A percentile compares a stretch with the other conserved stretches of the same genome.
Evolutionary conservation across 2,329 filamentous ascomycete species (phyloP).

Genomic region (Harringtonia lauricola): DNA sequence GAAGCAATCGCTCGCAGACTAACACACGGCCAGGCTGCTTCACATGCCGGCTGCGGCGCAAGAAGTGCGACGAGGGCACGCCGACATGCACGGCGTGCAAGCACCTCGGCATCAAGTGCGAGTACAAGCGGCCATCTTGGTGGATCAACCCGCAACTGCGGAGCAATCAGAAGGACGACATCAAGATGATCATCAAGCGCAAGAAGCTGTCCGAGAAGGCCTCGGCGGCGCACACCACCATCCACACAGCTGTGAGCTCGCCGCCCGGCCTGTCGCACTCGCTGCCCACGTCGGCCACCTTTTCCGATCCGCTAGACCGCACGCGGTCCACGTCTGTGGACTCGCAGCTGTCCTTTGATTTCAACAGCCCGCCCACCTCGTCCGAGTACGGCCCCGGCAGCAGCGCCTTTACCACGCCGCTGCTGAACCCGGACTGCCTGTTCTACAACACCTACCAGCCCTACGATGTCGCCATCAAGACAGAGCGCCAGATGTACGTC

Average conservation of each 20-base stretch:
- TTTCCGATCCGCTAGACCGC: conserved; percentile 61
- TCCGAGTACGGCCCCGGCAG: conserved; percentile 30
- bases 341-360: conserved; percentile 70
- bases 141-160: conserved; percentile 90
- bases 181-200: conserved; percentile 95
- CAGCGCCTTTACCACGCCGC: conserved; percentile 44
- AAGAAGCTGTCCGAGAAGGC: conserved; percentile 90
- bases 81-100: conserved; percentile 56
- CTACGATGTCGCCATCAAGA: conserved; percentile 94
- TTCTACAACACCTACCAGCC: conserved; percentile 50
- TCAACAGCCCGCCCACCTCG: conserved; percentile 47
- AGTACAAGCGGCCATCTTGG: conserved; percentile 96
- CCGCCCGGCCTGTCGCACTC: conserved; percentile 75
- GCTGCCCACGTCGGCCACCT: conserved; percentile 68
- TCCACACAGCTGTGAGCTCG: conserved; percentile 38
- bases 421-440: conserved; percentile 52
- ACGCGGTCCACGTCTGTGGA: conserved; percentile 70
- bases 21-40: conserved; percentile 43
- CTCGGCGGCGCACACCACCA: conserved; percentile 18
- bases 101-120: conserved; percentile 72
- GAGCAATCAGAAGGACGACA: conserved; percentile 79
- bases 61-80: conserved; percentile 58
- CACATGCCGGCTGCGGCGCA: conserved; percentile 54
- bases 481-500: conserved; percentile 86
- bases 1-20: neutral